Conservation (phyloP, 345 rosid genomes). For the Eucalyptus curtisii region DNA sequence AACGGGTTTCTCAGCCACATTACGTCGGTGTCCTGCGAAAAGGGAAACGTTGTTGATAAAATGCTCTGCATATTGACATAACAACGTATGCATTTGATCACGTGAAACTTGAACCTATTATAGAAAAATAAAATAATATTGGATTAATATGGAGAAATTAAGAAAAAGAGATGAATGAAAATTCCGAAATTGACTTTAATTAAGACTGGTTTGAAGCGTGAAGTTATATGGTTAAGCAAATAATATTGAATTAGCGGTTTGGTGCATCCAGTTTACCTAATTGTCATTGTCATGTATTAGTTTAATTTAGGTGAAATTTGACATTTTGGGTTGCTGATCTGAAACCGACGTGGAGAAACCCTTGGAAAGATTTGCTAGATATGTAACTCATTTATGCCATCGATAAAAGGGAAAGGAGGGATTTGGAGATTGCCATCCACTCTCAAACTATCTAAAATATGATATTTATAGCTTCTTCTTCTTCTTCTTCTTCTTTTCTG, state of each 20-base stretch:
- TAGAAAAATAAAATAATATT: background rate
- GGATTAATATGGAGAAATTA: background rate
- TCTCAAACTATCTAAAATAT: background rate
- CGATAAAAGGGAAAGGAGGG: background rate
- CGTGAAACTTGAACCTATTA: background rate
- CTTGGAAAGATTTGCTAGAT: background rate
- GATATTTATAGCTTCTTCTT: background rate
- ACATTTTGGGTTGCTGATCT: background rate
- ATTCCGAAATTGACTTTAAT: background rate
- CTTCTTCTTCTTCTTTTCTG: background rate
- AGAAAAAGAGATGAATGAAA: background rate
- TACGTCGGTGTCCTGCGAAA: slow-evolving; percentile 22
- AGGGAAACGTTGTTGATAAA: background rate
- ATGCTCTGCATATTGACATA: background rate
- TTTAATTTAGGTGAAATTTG: background rate
- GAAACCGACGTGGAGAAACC: background rate
- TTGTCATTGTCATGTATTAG: background rate
- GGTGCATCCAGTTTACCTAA: background rate
- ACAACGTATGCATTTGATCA: background rate
- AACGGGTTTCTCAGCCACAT: slow-evolving; percentile 33
- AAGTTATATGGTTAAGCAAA: background rate
- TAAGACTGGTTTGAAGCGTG: background rate
- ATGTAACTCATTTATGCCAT: background rate
- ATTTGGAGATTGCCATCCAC: background rate
- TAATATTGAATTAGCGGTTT: background rate